These are phyloP conservation scores for Penicillium salamii DNA, from an alignment of 495 filamentous ascomycete genomes.

Conservation along the genomic window DNA sequence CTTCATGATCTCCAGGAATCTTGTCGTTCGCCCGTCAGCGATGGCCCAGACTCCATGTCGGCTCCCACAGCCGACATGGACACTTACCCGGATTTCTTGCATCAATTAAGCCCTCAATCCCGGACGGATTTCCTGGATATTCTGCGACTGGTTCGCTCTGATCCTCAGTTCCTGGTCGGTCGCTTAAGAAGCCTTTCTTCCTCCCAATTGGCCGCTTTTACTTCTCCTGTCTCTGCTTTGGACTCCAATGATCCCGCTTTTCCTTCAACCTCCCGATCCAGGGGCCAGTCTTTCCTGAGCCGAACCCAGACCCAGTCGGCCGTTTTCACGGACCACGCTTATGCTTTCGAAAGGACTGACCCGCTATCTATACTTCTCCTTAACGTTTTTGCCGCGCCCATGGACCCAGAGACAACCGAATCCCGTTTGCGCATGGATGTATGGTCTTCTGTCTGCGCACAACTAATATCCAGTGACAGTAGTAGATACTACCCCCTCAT, in stretches of 20 bases:
- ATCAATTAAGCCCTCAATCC: slow-evolving; percentile 72
- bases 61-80: slow-evolving; percentile 33
- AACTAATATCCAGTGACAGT: slow-evolving; percentile 52
- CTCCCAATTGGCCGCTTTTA: slow-evolving; percentile 69
- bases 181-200: slow-evolving; percentile 70
- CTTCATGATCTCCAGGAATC: slow-evolving; percentile 85
- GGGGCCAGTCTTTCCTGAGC: slow-evolving; percentile 51
- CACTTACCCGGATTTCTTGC: slow-evolving; percentile 67
- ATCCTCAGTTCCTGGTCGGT: slow-evolving; percentile 81
- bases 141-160: slow-evolving; percentile 75
- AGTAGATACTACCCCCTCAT: slow-evolving; percentile 41
- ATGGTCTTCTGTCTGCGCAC: slow-evolving; percentile 86
- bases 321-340: slow-evolving; percentile 42
- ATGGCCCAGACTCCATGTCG: slow-evolving; percentile 42
- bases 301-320: slow-evolving; percentile 58
- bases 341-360: slow-evolving; percentile 83
- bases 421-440: slow-evolving; percentile 75
- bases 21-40: slow-evolving; percentile 61
- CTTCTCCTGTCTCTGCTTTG: slow-evolving; percentile 69
- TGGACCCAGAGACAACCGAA: slow-evolving; percentile 74
- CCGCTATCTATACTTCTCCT: slow-evolving; percentile 81
- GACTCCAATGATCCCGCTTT: slow-evolving; percentile 81
- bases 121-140: slow-evolving; percentile 76
- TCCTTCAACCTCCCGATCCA: slow-evolving; percentile 63
- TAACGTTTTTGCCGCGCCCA: slow-evolving; percentile 70